Conservation (phyloP, 345 rosid species). For the Xanthoceras sorbifolium region DNA sequence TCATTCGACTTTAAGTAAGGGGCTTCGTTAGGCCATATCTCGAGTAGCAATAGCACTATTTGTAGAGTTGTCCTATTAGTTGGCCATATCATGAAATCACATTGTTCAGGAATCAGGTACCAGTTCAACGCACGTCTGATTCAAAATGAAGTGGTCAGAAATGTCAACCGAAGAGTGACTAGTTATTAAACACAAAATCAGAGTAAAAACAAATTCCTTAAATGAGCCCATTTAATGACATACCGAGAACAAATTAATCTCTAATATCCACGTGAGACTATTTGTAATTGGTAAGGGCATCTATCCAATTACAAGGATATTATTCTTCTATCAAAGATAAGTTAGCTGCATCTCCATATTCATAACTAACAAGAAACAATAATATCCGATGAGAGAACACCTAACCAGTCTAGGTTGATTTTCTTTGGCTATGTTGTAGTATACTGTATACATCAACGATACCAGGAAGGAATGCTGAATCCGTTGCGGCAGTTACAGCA, state of each 20-base stretch:
- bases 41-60: too few relatives aligned
- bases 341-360: background rate
- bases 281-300: background rate
- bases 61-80: too few relatives aligned
- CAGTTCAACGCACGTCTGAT: too few relatives aligned
- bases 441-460: constrained; percentile 54
- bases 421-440: constrained; percentile 36
- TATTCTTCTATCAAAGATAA: background rate
- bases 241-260: background rate
- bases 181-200: too few relatives aligned
- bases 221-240: too few relatives aligned
- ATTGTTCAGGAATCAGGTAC: too few relatives aligned
- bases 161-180: too few relatives aligned
- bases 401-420: constrained; percentile 1
- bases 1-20: too few relatives aligned
- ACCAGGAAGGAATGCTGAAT: constrained; percentile 49
- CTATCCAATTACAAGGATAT: background rate
- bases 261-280: background rate
- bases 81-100: too few relatives aligned
- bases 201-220: too few relatives aligned
- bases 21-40: too few relatives aligned
- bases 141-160: too few relatives aligned
- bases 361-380: background rate
- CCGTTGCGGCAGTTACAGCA: constrained; percentile 58
- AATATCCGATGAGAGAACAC: background rate